A percentile compares a stretch with the other conserved stretches of the same genome.
Evolutionary conservation across 495 filamentous ascomycete species (phyloP).

Genomic region (Talaromyces ruber): DNA sequence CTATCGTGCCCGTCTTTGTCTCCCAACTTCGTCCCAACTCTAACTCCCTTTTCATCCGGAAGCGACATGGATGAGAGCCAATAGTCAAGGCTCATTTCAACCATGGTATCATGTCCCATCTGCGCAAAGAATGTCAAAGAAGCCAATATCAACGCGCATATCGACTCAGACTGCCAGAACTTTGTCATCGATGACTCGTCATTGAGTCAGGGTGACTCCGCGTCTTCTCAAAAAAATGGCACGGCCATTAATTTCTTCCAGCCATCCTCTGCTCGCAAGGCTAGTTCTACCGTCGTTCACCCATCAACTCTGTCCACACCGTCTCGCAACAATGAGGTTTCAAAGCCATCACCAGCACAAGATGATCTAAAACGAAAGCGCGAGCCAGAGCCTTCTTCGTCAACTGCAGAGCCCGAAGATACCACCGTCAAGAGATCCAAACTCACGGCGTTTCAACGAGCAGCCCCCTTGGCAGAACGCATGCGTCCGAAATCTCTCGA

Average conservation of each 20-base stretch:
- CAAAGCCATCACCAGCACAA: constrained; percentile 18
- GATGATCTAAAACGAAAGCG: constrained; percentile 13
- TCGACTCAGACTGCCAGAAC: constrained; percentile 73
- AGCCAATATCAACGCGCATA: constrained; percentile 77
- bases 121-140: constrained; percentile 71
- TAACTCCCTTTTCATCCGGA: not conserved
- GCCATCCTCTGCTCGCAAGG: constrained; percentile 48
- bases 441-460: constrained; percentile 51
- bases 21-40: not conserved
- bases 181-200: constrained; percentile 42
- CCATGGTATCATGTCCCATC: constrained; percentile 80
- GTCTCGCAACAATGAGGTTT: constrained; percentile 28
- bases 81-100: not conserved
- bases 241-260: constrained; percentile 70
- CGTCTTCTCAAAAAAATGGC: constrained; percentile 33
- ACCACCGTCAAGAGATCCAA: constrained; percentile 51
- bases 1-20: not conserved
- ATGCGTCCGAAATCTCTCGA: constrained; percentile 83
- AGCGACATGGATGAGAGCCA: not conserved
- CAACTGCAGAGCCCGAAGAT: constrained; percentile 10
- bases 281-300: constrained; percentile 13
- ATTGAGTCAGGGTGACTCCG: constrained; percentile 28
- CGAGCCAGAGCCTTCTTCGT: constrained; percentile 8
- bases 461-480: constrained; percentile 81
- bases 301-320: not conserved